phyloP scores from a whole-genome alignment of 2,329 filamentous ascomycete genomes.

The Xenoacremonium recifei region DNA sequence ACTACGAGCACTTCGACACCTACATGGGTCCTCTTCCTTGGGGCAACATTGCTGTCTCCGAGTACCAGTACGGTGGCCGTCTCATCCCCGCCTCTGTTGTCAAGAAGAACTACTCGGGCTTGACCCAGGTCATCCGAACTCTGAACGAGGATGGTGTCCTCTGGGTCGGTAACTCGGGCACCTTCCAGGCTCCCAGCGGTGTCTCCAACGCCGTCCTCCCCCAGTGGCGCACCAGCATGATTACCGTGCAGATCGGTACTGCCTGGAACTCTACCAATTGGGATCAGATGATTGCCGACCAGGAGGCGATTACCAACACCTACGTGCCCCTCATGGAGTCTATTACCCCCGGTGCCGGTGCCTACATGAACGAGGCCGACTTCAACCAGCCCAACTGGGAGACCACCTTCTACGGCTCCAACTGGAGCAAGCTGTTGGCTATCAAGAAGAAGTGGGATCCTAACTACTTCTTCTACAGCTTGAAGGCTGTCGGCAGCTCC shows the following conservation, averaged over 20 bases:
- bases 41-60: constrained; percentile 31
- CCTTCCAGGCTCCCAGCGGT: constrained; percentile 27
- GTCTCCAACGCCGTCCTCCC: constrained; percentile 37
- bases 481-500: constrained; percentile 49
- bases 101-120: constrained; percentile 25
- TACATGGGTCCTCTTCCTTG: constrained; percentile 36
- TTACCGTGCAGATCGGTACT: constrained; percentile 30
- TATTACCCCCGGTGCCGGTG: constrained; percentile 37
- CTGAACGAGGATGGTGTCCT: constrained; percentile 30
- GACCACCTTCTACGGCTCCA: constrained; percentile 45
- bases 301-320: constrained; percentile 29
- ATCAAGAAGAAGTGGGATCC: constrained; percentile 52
- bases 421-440: constrained; percentile 38
- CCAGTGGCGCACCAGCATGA: constrained; percentile 34
- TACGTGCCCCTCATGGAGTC: constrained; percentile 21
- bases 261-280: constrained; percentile 22
- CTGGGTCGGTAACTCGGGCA: constrained; percentile 29
- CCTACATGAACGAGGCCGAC: constrained; percentile 53
- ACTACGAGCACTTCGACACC: constrained; percentile 27
- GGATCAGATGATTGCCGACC: constrained; percentile 24
- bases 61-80: constrained; percentile 35
- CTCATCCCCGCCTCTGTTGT: constrained; percentile 33
- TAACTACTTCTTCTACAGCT: constrained; percentile 45
- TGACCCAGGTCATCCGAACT: constrained; percentile 28
- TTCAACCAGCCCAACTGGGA: constrained; percentile 45